phyloP scores from a whole-genome alignment of 768 basidiomycete genomes.

The Mycena venus region DNA sequence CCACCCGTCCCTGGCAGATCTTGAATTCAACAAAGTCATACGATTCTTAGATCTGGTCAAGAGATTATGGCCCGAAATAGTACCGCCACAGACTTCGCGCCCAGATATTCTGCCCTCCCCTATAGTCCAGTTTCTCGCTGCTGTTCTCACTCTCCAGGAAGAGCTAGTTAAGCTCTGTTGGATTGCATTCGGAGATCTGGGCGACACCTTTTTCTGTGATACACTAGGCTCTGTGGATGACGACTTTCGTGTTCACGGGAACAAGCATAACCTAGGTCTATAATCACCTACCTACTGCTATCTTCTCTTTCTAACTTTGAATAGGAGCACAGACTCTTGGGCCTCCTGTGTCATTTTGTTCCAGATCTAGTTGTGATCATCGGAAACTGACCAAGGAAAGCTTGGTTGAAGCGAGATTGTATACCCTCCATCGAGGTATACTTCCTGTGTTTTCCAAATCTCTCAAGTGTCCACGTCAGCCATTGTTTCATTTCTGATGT shows the following conservation, averaged over 20 bases:
- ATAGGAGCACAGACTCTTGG: neutral
- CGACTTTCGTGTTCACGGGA: neutral
- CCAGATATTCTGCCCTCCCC: neutral
- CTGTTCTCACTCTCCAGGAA: neutral
- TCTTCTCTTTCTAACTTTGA: neutral
- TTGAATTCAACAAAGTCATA: neutral
- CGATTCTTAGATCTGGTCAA: neutral
- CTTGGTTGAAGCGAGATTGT: neutral
- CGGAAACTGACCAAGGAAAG: neutral
- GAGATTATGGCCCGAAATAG: slow-evolving; percentile 2
- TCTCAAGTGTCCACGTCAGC: too few relatives aligned
- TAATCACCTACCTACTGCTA: neutral
- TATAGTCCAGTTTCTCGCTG: neutral
- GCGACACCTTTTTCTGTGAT: neutral
- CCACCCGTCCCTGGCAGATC: neutral
- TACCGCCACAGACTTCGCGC: neutral
- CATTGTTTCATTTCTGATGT: too few relatives aligned
- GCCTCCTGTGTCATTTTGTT: neutral
- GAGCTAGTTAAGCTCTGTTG: neutral
- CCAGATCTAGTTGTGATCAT: neutral
- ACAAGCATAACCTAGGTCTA: neutral
- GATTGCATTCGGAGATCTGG: slow-evolving; percentile 12
- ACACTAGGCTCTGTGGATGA: neutral
- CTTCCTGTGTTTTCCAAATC: slow-evolving; percentile 19
- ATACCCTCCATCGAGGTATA: slow-evolving; percentile 8